Evolutionary conservation across 495 filamentous ascomycete genomes (phyloP).

Genomic region (Lasiosphaeria miniovina): DNA sequence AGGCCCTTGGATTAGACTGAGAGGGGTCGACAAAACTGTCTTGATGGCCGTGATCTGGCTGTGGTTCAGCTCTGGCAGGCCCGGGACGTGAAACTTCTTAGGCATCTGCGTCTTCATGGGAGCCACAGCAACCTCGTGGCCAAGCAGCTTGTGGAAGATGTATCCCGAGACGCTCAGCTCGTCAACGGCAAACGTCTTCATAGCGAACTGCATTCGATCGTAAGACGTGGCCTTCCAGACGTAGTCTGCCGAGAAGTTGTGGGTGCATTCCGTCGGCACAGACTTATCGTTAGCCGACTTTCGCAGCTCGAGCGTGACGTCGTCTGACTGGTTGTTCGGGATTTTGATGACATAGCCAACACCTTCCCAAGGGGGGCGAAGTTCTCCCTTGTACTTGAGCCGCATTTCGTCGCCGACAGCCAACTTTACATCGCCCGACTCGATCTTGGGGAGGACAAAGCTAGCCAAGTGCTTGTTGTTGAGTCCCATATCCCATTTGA

Average conservation of each 20-base stretch:
- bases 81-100: conserved; percentile 94
- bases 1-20: conserved; percentile 95
- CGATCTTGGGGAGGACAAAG: conserved; percentile 94
- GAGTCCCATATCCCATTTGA: conserved; percentile 92
- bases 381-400: conserved; percentile 90
- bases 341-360: conserved; percentile 99
- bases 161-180: conserved; percentile 98
- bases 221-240: conserved; percentile 99
- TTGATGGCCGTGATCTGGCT: conserved; percentile 97
- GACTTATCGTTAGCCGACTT: conserved; percentile 75
- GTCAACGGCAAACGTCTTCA: conserved; percentile 99
- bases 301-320: conserved; percentile 92
- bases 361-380: conserved; percentile 93
- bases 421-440: conserved; percentile 96
- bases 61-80: conserved; percentile 90
- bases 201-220: conserved; percentile 97
- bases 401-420: conserved; percentile 99
- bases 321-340: conserved; percentile 97
- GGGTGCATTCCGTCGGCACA: conserved; percentile 94
- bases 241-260: conserved; percentile 97
- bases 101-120: conserved; percentile 97
- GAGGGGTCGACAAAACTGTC: conserved; percentile 85
- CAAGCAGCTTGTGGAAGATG: conserved; percentile 96
- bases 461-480: conserved; percentile 98
- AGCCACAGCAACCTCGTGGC: conserved; percentile 91